These are phyloP conservation scores for Puccinia novopanici DNA, from an alignment of 1,284 basidiomycete species.

Conservation along the genomic window DNA sequence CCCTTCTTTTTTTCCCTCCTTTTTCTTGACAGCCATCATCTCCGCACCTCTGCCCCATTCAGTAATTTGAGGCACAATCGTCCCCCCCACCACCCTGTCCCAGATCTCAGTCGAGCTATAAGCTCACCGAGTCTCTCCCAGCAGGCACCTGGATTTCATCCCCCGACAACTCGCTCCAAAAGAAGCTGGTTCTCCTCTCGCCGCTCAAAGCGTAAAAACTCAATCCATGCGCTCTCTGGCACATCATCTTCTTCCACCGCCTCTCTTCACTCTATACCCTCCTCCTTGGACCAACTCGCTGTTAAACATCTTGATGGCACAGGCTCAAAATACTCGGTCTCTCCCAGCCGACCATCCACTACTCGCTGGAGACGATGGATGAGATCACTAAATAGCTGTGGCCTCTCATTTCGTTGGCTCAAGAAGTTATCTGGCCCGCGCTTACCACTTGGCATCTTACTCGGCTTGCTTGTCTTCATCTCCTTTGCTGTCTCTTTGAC, in stretches of 20 bases:
- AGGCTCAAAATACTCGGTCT: conserved; percentile 6
- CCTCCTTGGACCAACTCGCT: conserved; percentile 14
- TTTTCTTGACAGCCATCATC: conserved; percentile 35
- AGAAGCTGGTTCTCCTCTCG: conserved; percentile 41
- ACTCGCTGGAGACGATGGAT: conserved; percentile 11
- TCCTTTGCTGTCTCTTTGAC: conserved; percentile 65
- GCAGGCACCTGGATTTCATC: background rate
- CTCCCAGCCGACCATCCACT: conserved; percentile 24
- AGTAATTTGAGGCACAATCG: background rate
- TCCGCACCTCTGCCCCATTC: background rate
- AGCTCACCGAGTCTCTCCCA: background rate
- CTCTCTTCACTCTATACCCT: conserved; percentile 30
- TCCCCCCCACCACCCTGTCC: background rate
- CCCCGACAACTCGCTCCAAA: conserved; percentile 1
- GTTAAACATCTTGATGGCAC: conserved; percentile 2
- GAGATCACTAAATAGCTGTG: conserved; percentile 42
- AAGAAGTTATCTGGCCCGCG: conserved; percentile 69
- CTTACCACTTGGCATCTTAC: conserved; percentile 56
- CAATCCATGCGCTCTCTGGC: conserved; percentile 43
- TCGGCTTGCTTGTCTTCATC: conserved; percentile 70
- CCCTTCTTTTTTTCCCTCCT: background rate
- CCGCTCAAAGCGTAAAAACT: conserved; percentile 44
- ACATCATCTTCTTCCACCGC: conserved; percentile 43
- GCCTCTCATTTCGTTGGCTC: conserved; percentile 63
- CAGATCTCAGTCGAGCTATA: background rate